Conservation (phyloP, 2,329 filamentous ascomycete genomes). For the Botrytis cinerea region DNA sequence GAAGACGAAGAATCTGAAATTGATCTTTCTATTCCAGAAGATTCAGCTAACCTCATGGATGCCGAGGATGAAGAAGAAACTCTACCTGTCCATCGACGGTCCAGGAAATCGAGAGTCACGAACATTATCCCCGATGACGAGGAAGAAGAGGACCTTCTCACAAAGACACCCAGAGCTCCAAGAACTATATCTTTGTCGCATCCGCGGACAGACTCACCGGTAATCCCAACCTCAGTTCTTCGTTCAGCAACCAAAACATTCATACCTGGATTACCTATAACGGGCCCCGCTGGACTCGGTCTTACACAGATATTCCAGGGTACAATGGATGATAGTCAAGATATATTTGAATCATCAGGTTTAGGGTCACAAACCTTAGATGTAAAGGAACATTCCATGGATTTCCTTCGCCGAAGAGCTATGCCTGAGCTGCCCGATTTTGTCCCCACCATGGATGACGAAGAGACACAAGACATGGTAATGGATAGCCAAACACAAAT, state of each 20-base stretch:
- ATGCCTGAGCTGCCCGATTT: slow-evolving; percentile 49
- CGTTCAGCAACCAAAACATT: slow-evolving; percentile 69
- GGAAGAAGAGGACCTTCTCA: slow-evolving; percentile 44
- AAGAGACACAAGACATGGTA: slow-evolving; percentile 49
- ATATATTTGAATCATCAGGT: slow-evolving; percentile 37
- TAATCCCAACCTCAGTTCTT: slow-evolving; percentile 62
- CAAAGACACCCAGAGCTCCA: slow-evolving; percentile 30
- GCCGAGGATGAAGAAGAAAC: slow-evolving; percentile 39
- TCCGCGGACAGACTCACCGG: slow-evolving; percentile 49
- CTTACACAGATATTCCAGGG: slow-evolving; percentile 90
- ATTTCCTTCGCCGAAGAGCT: slow-evolving; percentile 51
- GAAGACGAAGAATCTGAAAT: slow-evolving; percentile 44
- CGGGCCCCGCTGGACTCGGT: slow-evolving; percentile 65
- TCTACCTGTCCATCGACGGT: slow-evolving; percentile 26
- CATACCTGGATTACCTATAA: slow-evolving; percentile 66
- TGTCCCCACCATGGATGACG: slow-evolving; percentile 49
- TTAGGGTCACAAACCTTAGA: slow-evolving; percentile 34
- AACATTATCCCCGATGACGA: slow-evolving; percentile 47
- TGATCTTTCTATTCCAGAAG: slow-evolving; percentile 40
- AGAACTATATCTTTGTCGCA: slow-evolving; percentile 38
- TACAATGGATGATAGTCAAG: slow-evolving; percentile 71
- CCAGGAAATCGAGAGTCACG: slow-evolving; percentile 33
- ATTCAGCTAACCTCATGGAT: slow-evolving; percentile 35
- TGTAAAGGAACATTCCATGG: slow-evolving; percentile 48
- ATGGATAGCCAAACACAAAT: slow-evolving; percentile 51